Conservation (phyloP, 2,329 filamentous ascomycete species). For the Blastomyces silverae region DNA sequence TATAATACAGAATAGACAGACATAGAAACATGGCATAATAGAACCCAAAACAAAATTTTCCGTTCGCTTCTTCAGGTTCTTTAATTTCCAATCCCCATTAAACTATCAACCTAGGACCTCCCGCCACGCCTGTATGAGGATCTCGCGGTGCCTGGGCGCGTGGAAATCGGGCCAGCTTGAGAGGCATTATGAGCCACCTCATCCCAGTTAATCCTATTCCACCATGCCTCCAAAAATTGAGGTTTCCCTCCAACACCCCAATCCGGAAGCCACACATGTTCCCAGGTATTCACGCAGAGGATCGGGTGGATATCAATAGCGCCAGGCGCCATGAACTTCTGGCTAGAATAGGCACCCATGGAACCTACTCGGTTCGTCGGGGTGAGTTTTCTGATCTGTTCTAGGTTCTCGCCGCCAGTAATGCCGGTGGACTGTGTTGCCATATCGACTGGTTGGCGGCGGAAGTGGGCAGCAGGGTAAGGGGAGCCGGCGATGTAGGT, state of each 20-base stretch:
- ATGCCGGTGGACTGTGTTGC: slow-evolving; percentile 34
- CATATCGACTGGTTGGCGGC: slow-evolving; percentile 53
- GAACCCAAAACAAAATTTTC: not conserved
- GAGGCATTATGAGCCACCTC: slow-evolving; percentile 51
- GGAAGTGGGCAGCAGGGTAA: slow-evolving; percentile 76
- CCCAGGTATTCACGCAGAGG: slow-evolving; percentile 91
- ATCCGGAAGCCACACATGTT: slow-evolving; percentile 84
- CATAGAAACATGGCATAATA: slow-evolving; percentile 11
- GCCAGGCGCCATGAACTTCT: slow-evolving; percentile 36
- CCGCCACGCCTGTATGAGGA: not conserved
- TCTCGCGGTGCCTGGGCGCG: slow-evolving; percentile 6
- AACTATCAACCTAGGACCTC: slow-evolving; percentile 5
- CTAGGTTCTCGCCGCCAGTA: slow-evolving; percentile 20
- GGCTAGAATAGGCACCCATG: slow-evolving; percentile 25
- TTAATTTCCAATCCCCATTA: slow-evolving; percentile 3
- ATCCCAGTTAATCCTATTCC: slow-evolving; percentile 80
- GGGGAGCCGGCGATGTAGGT: slow-evolving; percentile 92
- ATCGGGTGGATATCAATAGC: slow-evolving; percentile 60
- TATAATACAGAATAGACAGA: slow-evolving; percentile 16
- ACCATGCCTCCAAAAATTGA: slow-evolving; percentile 72
- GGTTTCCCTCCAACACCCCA: slow-evolving; percentile 72
- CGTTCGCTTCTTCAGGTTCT: not conserved
- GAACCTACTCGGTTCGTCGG: slow-evolving; percentile 21
- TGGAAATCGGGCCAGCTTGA: slow-evolving; percentile 15
- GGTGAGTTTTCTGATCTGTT: slow-evolving; percentile 19